Evolutionary conservation across 2,329 filamentous ascomycete genomes (phyloP).

Genomic region (Epichloe elymi): DNA sequence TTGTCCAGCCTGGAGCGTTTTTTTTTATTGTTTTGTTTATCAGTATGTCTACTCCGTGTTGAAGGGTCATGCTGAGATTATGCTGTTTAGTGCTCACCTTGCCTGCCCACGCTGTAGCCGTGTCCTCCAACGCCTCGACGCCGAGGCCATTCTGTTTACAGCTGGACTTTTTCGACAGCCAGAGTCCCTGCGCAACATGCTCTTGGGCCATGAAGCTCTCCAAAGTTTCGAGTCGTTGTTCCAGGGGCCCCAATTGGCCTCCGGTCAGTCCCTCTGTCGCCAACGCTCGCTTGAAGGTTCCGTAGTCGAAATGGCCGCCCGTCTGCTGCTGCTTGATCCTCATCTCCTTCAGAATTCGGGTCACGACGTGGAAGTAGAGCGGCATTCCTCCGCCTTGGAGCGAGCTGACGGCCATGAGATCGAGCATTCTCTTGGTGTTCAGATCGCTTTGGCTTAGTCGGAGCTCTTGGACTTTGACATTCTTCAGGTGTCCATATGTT

Average conservation of each 20-base stretch:
- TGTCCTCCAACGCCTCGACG: background rate
- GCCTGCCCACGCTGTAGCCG: constrained; percentile 10
- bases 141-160: no score
- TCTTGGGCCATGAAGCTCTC: constrained; percentile 39
- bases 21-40: background rate
- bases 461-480: constrained; percentile 36
- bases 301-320: constrained; percentile 33
- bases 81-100: constrained; percentile 6
- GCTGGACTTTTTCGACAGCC: background rate
- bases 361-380: constrained; percentile 44
- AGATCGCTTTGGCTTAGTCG: constrained; percentile 37
- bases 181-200: constrained; percentile 5
- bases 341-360: constrained; percentile 43
- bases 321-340: constrained; percentile 29
- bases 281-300: constrained; percentile 26
- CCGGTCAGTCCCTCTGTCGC: constrained; percentile 25
- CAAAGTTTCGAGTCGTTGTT: constrained; percentile 27
- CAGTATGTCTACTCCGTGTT: background rate
- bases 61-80: background rate
- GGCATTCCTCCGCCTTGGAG: constrained; percentile 27
- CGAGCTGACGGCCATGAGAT: constrained; percentile 41
- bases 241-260: constrained; percentile 40
- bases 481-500: constrained; percentile 15
- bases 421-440: constrained; percentile 44
- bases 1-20: constrained; percentile 13